Conservation (phyloP, 2,329 filamentous ascomycete species). For the Paraconiothyrium sp. region DNA sequence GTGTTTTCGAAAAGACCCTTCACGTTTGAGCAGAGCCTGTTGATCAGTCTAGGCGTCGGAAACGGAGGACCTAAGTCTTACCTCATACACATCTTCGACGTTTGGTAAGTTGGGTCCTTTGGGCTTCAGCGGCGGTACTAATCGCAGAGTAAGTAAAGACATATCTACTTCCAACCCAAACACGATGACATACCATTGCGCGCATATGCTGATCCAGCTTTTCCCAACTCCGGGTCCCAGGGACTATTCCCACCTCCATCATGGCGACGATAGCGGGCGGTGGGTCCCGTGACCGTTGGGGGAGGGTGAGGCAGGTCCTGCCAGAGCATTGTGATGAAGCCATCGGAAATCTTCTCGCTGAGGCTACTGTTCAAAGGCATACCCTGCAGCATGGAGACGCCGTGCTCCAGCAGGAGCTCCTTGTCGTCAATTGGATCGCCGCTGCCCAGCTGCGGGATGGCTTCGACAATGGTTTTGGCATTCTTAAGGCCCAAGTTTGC, state of each 20-base stretch:
- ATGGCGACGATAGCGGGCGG: slow-evolving; percentile 54
- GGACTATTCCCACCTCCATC: slow-evolving; percentile 58
- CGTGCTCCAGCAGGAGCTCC: slow-evolving; percentile 55
- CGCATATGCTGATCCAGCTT: slow-evolving; percentile 64
- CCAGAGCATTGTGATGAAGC: slow-evolving; percentile 64
- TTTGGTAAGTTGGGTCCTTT: slow-evolving; percentile 65
- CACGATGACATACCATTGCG: slow-evolving; percentile 50
- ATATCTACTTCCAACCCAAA: neutral
- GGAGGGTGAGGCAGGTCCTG: slow-evolving; percentile 63
- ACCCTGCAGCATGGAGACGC: slow-evolving; percentile 62
- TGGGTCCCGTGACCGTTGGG: slow-evolving; percentile 58
- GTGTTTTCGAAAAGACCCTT: slow-evolving; percentile 67
- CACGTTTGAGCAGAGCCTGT: slow-evolving; percentile 69
- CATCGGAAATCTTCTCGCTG: slow-evolving; percentile 58
- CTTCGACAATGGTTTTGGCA: slow-evolving; percentile 58
- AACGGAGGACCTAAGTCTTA: neutral
- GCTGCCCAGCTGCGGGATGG: slow-evolving; percentile 70
- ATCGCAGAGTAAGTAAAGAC: neutral
- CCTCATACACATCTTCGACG: slow-evolving; percentile 63
- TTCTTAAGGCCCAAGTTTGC: slow-evolving; percentile 63
- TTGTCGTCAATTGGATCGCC: slow-evolving; percentile 73
- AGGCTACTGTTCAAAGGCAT: slow-evolving; percentile 61
- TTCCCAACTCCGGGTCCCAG: slow-evolving; percentile 62
- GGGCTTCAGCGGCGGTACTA: slow-evolving; percentile 62
- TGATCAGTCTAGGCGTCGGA: neutral